These are phyloP conservation scores for Scutellaria minor DNA, from an alignment of 257 asterid species.

Conservation along the genomic window DNA sequence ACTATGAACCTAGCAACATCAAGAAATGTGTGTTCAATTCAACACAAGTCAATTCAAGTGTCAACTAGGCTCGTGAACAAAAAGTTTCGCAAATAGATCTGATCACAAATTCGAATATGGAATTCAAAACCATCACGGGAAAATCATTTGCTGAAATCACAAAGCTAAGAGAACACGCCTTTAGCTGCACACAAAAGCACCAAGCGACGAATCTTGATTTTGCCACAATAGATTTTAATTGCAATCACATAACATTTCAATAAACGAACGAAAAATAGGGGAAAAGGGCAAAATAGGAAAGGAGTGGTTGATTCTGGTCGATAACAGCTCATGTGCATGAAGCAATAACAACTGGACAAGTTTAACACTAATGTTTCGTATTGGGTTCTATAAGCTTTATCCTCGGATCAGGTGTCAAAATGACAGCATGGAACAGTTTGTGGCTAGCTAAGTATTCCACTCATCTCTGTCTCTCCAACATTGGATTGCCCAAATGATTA, in stretches of 20 bases:
- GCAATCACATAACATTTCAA: conserved; percentile 6
- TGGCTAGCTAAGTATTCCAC: conserved; percentile 38
- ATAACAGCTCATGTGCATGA: not conserved
- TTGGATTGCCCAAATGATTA: conserved; percentile 19
- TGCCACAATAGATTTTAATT: not conserved
- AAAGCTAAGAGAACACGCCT: not conserved
- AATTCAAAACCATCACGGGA: conserved; percentile 8
- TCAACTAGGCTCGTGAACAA: conserved; percentile 30
- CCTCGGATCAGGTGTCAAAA: not conserved
- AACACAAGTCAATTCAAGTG: conserved; percentile 20
- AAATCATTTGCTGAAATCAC: conserved; percentile 1
- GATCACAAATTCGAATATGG: not conserved
- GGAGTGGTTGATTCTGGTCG: not conserved
- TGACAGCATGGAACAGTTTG: conserved; percentile 23
- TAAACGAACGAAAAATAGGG: not conserved
- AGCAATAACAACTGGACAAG: not conserved
- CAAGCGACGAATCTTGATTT: not conserved
- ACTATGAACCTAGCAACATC: conserved; percentile 30
- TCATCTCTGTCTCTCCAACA: conserved; percentile 29
- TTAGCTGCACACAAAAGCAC: conserved; percentile 14
- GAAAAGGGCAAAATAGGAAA: not conserved
- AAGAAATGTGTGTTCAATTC: conserved; percentile 29
- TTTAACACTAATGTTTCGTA: conserved; percentile 15
- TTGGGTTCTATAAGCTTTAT: conserved; percentile 25
- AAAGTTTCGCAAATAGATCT: conserved; percentile 13